Percentiles rank a stretch among this genome's conserved stretches.
Evolutionary conservation across 331 rosid genomes (phyloP).

Genomic region (Quercus tomentella): DNA sequence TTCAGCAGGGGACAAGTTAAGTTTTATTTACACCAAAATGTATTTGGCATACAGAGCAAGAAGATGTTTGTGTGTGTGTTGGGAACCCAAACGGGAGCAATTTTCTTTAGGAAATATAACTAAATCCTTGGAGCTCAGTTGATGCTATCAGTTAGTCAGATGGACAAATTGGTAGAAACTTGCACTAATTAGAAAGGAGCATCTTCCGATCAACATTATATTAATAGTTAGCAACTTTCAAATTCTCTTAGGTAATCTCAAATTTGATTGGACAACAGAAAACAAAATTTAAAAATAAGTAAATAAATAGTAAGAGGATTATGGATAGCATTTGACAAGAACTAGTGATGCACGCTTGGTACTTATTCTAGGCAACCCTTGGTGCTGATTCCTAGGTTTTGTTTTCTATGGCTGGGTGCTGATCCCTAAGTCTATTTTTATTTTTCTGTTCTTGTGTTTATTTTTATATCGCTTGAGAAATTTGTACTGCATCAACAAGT

Average conservation of each 20-base stretch:
- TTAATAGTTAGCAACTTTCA: neutral
- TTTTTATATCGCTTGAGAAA: no score
- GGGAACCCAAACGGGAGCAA: no score
- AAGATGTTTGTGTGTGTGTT: neutral
- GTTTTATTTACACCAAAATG: neutral
- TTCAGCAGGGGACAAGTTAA: neutral
- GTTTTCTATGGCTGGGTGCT: no score
- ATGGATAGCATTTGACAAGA: no score
- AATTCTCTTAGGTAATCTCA: neutral
- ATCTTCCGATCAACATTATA: neutral
- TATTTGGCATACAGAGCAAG: neutral
- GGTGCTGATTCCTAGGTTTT: no score
- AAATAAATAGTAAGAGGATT: no score
- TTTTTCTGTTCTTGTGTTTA: no score
- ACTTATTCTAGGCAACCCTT: no score
- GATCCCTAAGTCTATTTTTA: no score
- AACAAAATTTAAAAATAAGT: no score
- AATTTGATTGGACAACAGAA: neutral
- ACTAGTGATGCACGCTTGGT: no score
- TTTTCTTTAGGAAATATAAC: neutral
- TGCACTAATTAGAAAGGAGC: neutral
- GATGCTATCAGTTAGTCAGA: neutral
- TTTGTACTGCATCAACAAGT: no score
- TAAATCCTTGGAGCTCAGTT: neutral
- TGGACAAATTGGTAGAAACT: neutral